A percentile compares a stretch with the other conserved stretches of the same genome.
These are phyloP conservation scores for Periconia sp. DNA, from an alignment of 2,329 filamentous ascomycete species.

Conservation along the genomic window DNA sequence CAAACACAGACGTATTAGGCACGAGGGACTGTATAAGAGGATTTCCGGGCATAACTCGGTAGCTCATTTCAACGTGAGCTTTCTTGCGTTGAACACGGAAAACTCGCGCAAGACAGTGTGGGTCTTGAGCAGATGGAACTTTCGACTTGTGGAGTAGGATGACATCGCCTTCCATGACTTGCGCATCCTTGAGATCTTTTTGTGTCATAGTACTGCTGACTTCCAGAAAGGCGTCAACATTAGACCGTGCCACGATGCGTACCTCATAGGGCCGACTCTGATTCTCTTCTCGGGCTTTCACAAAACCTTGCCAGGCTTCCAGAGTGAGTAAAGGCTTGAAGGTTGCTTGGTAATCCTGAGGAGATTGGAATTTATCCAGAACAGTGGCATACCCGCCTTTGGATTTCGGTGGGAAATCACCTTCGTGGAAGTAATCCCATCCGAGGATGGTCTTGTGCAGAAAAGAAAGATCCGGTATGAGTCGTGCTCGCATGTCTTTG, in stretches of 20 bases:
- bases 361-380: constrained; percentile 74
- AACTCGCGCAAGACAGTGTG: constrained; percentile 85
- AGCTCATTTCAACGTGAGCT: constrained; percentile 79
- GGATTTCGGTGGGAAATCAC: constrained; percentile 77
- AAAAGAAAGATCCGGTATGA: constrained; percentile 83
- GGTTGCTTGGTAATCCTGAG: constrained; percentile 78
- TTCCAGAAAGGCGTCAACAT: constrained; percentile 90
- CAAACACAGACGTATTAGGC: constrained; percentile 70
- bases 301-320: constrained; percentile 94
- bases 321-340: constrained; percentile 89
- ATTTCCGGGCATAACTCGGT: constrained; percentile 71
- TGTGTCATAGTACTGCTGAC: constrained; percentile 81
- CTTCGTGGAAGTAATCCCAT: constrained; percentile 93
- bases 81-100: constrained; percentile 80
- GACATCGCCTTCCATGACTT: constrained; percentile 82
- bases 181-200: constrained; percentile 68
- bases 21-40: constrained; percentile 66
- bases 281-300: constrained; percentile 85
- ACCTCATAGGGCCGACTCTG: constrained; percentile 80
- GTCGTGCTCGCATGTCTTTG: constrained; percentile 90
- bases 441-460: constrained; percentile 84
- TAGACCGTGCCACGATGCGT: constrained; percentile 83
- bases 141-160: constrained; percentile 77
- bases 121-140: constrained; percentile 68
- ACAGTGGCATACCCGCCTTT: constrained; percentile 74